Percentiles rank a stretch among this genome's conserved stretches.
Evolutionary conservation across 108 stramenopile species (phyloP).

Genomic region (Bacterosira constricta): DNA sequence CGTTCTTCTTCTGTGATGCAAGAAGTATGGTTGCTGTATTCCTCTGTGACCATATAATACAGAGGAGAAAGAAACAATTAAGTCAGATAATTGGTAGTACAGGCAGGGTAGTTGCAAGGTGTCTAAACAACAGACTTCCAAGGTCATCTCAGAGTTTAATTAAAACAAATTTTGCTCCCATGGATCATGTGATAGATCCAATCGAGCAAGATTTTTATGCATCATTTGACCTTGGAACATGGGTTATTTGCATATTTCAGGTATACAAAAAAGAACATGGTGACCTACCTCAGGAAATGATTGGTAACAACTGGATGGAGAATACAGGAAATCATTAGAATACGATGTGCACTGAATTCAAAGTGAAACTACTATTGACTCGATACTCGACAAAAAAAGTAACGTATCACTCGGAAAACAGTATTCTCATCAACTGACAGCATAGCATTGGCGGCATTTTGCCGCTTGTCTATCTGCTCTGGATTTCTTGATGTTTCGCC

Average conservation of each 20-base stretch:
- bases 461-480: slow-evolving; percentile 85
- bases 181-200: slow-evolving; percentile 56
- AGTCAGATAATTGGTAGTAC: slow-evolving; percentile 22
- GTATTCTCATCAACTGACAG: slow-evolving; percentile 71
- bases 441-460: slow-evolving; percentile 73
- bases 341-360: background rate
- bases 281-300: slow-evolving; percentile 83
- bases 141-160: slow-evolving; percentile 91
- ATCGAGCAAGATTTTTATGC: slow-evolving; percentile 52
- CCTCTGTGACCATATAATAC: slow-evolving; percentile 65
- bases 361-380: slow-evolving; percentile 32
- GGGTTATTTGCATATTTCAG: background rate
- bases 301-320: slow-evolving; percentile 56
- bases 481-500: slow-evolving; percentile 85
- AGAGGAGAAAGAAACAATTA: too few species aligned
- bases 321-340: background rate
- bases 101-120: too few species aligned
- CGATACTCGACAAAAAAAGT: slow-evolving; percentile 47
- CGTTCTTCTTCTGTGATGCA: slow-evolving; percentile 89
- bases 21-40: slow-evolving; percentile 81
- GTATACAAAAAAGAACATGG: background rate
- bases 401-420: too few species aligned
- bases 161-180: slow-evolving; percentile 93
- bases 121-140: background rate
- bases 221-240: slow-evolving; percentile 37